phyloP scores from a whole-genome alignment of 2,329 filamentous ascomycete species.

The Colletotrichum sp. region DNA sequence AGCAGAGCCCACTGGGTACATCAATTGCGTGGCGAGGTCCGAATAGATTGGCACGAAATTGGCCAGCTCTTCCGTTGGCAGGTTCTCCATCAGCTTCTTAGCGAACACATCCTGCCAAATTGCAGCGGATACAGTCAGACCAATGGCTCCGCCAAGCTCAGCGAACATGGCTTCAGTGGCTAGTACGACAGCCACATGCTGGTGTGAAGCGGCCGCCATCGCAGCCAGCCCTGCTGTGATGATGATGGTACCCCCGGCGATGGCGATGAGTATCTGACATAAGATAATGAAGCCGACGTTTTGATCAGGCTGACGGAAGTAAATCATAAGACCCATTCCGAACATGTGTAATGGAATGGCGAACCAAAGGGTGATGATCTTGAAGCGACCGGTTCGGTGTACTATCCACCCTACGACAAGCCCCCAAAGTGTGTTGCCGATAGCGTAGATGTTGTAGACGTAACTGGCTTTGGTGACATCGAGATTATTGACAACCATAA shows the following conservation, averaged over 20 bases:
- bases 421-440: slow-evolving; percentile 31
- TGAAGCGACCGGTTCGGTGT: neutral
- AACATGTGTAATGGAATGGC: neutral
- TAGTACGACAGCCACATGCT: slow-evolving; percentile 34
- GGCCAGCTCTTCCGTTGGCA: slow-evolving; percentile 38
- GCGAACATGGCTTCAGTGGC: slow-evolving; percentile 34
- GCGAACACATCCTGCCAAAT: slow-evolving; percentile 42
- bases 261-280: neutral
- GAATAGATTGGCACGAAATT: slow-evolving; percentile 47
- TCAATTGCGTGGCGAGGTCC: slow-evolving; percentile 35
- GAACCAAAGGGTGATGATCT: neutral
- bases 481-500: slow-evolving; percentile 45
- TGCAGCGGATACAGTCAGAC: slow-evolving; percentile 30
- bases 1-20: slow-evolving; percentile 32
- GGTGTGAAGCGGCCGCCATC: slow-evolving; percentile 2
- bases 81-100: slow-evolving; percentile 34
- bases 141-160: slow-evolving; percentile 34
- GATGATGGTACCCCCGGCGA: neutral
- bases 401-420: neutral
- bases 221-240: neutral
- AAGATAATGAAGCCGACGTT: neutral
- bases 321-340: neutral
- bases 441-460: slow-evolving; percentile 34
- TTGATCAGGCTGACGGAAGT: neutral
- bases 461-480: slow-evolving; percentile 30